These are phyloP conservation scores for Hyphopichia wangnamkhiaoensis DNA, from an alignment of 1,139 yeast genomes.

Conservation along the genomic window DNA sequence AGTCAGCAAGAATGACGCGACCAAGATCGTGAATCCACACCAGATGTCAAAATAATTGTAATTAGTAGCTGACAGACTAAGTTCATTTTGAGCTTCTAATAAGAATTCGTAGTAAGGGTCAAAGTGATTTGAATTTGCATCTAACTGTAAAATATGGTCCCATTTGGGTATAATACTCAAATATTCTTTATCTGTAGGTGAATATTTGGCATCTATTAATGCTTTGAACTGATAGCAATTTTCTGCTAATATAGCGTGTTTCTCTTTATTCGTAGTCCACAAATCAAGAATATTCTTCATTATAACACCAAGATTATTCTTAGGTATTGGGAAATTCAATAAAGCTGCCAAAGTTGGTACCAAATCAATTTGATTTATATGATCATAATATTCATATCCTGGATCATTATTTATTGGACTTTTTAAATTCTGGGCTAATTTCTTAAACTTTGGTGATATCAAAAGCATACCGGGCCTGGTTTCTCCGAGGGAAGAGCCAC, in stretches of 20 bases:
- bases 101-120: conserved; percentile 43
- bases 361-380: conserved; percentile 77
- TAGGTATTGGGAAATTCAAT: conserved; percentile 81
- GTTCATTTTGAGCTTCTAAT: conserved; percentile 48
- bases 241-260: conserved; percentile 50
- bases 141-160: conserved; percentile 9
- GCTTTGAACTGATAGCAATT: conserved; percentile 64
- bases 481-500: conserved; percentile 91
- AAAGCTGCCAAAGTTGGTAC: conserved; percentile 82
- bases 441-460: conserved; percentile 59
- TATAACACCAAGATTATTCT: conserved; percentile 77
- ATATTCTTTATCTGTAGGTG: conserved; percentile 9
- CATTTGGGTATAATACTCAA: conserved; percentile 12
- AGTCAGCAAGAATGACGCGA: conserved; percentile 27
- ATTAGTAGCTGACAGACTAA: conserved; percentile 72
- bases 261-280: conserved; percentile 35
- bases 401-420: conserved; percentile 41
- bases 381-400: conserved; percentile 52
- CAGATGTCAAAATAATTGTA: conserved; percentile 59
- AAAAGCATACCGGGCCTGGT: conserved; percentile 82
- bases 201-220: conserved; percentile 28
- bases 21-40: conserved; percentile 44
- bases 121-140: conserved; percentile 10
- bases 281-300: conserved; percentile 57
- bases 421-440: conserved; percentile 15